A percentile compares a stretch with the other conserved stretches of the same genome.
phyloP scores from a whole-genome alignment of 2,329 filamentous ascomycete species.

The Fusarium hostae region DNA sequence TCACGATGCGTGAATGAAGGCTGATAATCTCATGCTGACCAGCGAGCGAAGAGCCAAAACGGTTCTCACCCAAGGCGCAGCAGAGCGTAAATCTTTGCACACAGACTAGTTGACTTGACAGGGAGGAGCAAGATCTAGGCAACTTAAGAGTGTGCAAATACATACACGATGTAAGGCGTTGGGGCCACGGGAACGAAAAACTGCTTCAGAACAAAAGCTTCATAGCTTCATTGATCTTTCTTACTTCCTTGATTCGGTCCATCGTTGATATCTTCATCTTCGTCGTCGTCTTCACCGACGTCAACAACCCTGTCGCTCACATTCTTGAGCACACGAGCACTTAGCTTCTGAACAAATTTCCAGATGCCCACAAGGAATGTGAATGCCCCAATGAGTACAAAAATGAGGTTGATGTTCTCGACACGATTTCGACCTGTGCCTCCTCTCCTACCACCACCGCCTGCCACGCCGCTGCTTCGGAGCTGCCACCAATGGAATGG shows the following conservation, averaged over 20 bases:
- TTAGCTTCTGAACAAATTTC: slow-evolving; percentile 81
- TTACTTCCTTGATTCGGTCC: slow-evolving; percentile 58
- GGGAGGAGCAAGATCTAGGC: slow-evolving; percentile 78
- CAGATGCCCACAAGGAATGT: slow-evolving; percentile 88
- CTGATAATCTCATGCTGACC: slow-evolving; percentile 49
- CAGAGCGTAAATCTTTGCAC: slow-evolving; percentile 80
- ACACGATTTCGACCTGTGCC: slow-evolving; percentile 80
- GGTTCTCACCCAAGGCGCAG: slow-evolving; percentile 56
- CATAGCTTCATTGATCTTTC: slow-evolving; percentile 45
- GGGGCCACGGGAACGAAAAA: neutral
- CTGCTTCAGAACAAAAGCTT: neutral
- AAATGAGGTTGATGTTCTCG: slow-evolving; percentile 80
- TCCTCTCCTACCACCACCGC: slow-evolving; percentile 62
- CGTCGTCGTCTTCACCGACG: slow-evolving; percentile 71
- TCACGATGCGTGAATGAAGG: slow-evolving; percentile 38
- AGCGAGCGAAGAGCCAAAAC: slow-evolving; percentile 60
- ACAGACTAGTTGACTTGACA: slow-evolving; percentile 96
- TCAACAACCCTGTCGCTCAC: slow-evolving; percentile 86
- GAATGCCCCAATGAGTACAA: slow-evolving; percentile 81
- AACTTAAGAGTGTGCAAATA: slow-evolving; percentile 95
- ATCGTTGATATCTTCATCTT: slow-evolving; percentile 62
- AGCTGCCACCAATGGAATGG: slow-evolving; percentile 84
- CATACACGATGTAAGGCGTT: slow-evolving; percentile 6
- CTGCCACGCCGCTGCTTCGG: slow-evolving; percentile 68
- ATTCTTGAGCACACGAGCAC: slow-evolving; percentile 76